Conservation (phyloP, 345 rosid species). For the Aethionema arabicum region DNA sequence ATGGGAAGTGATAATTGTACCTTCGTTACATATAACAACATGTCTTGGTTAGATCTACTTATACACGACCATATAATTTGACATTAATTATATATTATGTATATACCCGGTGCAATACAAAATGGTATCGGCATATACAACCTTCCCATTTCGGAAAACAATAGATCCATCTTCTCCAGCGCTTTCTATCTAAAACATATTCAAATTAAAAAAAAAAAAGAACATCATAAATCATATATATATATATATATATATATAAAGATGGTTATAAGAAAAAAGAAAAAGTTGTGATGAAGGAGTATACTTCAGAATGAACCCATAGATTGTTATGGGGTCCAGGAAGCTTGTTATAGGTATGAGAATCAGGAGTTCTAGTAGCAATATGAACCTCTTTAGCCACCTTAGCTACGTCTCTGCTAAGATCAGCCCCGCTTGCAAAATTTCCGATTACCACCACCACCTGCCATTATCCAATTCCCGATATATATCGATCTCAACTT, state of each 20-base stretch:
- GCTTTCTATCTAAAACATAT: constrained; percentile 55
- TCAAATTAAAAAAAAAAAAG: not conserved
- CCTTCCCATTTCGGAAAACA: constrained; percentile 56
- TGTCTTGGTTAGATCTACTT: not conserved
- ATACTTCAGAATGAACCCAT: constrained; percentile 82
- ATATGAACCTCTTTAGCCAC: constrained; percentile 83
- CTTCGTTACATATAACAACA: constrained; percentile 33
- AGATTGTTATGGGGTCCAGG: constrained; percentile 47
- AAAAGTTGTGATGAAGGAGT: not conserved
- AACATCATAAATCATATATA: not conserved
- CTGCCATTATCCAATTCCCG: constrained; percentile 36
- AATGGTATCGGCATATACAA: constrained; percentile 50
- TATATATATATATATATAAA: too few relatives aligned
- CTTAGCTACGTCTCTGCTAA: constrained; percentile 59
- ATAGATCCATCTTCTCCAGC: constrained; percentile 56
- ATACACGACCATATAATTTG: not conserved
- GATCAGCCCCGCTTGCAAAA: constrained; percentile 60
- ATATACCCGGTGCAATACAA: constrained; percentile 78
- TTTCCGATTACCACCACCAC: constrained; percentile 65
- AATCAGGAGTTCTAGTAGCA: constrained; percentile 49
- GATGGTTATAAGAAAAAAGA: not conserved
- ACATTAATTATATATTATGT: not conserved
- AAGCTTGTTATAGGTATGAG: constrained; percentile 41
- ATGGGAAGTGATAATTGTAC: constrained; percentile 78
- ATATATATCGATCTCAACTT: too few relatives aligned